Base-by-base conservation (phyloP, 306 rosid genomes). In the Myrica gale region DNA sequence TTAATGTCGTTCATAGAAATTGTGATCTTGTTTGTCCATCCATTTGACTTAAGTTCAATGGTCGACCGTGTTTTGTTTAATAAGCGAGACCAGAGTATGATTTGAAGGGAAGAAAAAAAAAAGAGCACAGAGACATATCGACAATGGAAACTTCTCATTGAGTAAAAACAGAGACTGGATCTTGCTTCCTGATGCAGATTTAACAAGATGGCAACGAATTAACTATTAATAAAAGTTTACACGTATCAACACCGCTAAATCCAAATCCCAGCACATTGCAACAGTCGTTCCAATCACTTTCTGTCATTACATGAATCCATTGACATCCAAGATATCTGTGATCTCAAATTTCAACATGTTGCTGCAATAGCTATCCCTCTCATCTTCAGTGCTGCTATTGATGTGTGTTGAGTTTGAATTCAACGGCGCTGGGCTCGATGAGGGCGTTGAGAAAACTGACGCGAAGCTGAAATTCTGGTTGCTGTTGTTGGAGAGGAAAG, bases 381-480 rank as follows among this genome's bases (percentile, higher is more conserved):
- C 99, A 51, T 92, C 99, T 76, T 95, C 97, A 1, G 89, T 82
- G 56, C 74, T 74, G 84, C 90, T 81, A 11, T 79, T 81, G 67
- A 88, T 60, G 53, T 77, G 68, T 0, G 92, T 85, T 1, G 97
- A 95, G 65, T 81, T 92, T 0, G 98, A 95, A 57, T 94, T 92
- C 80, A 90, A 71, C 16, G 83, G 88, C 5, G 90, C 82, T 39
- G 91, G 90, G 69, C 95, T 93, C 12, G 97, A 87, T 2, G 91
- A 87, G n/a, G 98, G 93, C 1, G 99, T 88, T 4, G 97, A 90
- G n/a, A 89, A 77, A 57, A 87, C 87, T 4, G 96, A 89, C 23
- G 87, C 77, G 62, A 92, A 85, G 73, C 80, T 21, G 74, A 87
- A 84, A 26, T 82, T 83, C 55, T 76, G 83, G 46, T 86, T 85